Evolutionary conservation across 1,284 basidiomycete species (phyloP).

Genomic region (Coniferiporia sulphurascens): DNA sequence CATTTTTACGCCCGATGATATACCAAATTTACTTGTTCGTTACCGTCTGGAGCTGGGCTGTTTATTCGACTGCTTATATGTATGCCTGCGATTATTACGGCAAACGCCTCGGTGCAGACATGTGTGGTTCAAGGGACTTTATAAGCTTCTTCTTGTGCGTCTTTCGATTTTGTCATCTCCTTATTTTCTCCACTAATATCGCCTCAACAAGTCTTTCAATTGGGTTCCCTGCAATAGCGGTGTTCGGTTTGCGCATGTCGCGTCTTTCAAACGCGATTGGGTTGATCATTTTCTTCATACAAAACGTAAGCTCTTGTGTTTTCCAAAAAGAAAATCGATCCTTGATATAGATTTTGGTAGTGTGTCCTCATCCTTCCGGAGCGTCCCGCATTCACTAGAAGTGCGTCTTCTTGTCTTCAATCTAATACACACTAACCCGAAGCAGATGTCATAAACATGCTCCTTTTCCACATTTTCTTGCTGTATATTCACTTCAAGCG

Average conservation of each 20-base stretch:
- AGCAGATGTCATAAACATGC: slow-evolving; percentile 12
- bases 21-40: slow-evolving; percentile 33
- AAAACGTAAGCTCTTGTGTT: slow-evolving; percentile 1
- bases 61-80: slow-evolving; percentile 12
- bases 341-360: not conserved
- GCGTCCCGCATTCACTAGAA: slow-evolving; percentile 6
- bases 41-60: slow-evolving; percentile 30
- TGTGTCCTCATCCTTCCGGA: slow-evolving; percentile 7
- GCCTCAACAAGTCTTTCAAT: slow-evolving; percentile 5
- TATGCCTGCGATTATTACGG: slow-evolving; percentile 21
- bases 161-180: not conserved
- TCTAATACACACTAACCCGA: not conserved
- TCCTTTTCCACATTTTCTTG: slow-evolving; percentile 25
- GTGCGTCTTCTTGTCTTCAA: not conserved
- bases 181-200: not conserved
- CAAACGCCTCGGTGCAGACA: slow-evolving; percentile 5
- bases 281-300: slow-evolving; percentile 23
- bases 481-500: slow-evolving; percentile 31
- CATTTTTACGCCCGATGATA: slow-evolving; percentile 24
- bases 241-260: slow-evolving; percentile 26
- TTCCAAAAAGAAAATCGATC: not conserved
- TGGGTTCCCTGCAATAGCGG: slow-evolving; percentile 25
- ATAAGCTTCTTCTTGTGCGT: slow-evolving; percentile 27
- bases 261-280: slow-evolving; percentile 17
- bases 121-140: slow-evolving; percentile 19